phyloP scores from a whole-genome alignment of 2,329 filamentous ascomycete species.

The Didymella glomerata region DNA sequence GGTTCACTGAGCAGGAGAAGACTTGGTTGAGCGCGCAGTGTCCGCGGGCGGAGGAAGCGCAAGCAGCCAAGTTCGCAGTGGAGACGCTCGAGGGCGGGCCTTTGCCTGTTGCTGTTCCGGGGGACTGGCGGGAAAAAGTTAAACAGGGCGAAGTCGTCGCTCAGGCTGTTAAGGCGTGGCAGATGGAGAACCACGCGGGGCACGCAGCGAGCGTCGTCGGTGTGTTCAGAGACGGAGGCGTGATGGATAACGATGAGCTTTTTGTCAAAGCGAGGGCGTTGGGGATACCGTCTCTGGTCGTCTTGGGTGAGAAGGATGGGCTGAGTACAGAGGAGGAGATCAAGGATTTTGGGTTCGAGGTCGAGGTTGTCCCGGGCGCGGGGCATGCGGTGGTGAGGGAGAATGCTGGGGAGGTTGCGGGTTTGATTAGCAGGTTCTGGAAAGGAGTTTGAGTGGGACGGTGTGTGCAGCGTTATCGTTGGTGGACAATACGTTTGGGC shows the following conservation, averaged over 20 bases:
- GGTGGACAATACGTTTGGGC: no score
- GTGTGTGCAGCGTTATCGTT: no score
- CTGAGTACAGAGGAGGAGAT: conserved; percentile 48
- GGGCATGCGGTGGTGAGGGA: conserved; percentile 55
- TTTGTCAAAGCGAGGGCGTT: conserved; percentile 42
- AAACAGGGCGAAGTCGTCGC: conserved; percentile 57
- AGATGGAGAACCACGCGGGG: conserved; percentile 57
- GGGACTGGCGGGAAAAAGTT: conserved; percentile 57
- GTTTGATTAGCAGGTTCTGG: conserved; percentile 43
- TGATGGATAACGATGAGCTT: conserved; percentile 50
- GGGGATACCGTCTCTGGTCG: conserved; percentile 38
- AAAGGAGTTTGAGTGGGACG: neutral
- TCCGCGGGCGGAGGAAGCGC: conserved; percentile 34
- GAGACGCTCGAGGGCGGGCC: conserved; percentile 56
- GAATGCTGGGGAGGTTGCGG: conserved; percentile 49
- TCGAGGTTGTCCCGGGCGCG: conserved; percentile 49
- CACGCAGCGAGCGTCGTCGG: conserved; percentile 58
- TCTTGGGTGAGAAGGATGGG: conserved; percentile 52
- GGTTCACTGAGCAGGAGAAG: neutral
- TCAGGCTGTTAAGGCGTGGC: conserved; percentile 59
- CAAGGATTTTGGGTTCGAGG: conserved; percentile 47
- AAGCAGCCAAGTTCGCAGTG: conserved; percentile 50
- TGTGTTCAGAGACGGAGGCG: conserved; percentile 58
- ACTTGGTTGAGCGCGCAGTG: neutral
- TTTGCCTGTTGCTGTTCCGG: conserved; percentile 48